Conservation (phyloP, 2,329 filamentous ascomycete genomes). For the Stemphylium beticola region DNA sequence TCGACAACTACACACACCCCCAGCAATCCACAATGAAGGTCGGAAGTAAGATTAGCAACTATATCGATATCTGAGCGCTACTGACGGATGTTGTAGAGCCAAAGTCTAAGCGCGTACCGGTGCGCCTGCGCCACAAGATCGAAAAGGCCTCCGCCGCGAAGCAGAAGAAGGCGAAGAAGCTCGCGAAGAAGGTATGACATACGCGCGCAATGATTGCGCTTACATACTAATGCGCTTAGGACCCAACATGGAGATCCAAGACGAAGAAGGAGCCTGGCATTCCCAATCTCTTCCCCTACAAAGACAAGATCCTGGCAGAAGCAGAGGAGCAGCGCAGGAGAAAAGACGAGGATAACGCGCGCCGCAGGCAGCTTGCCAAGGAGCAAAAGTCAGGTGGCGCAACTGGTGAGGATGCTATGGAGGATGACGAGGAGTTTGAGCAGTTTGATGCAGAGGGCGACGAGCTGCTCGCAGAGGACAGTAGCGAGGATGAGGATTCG, state of each 20-base stretch:
- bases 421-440: conserved; percentile 46
- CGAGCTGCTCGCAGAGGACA: conserved; percentile 54
- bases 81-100: conserved; percentile 67
- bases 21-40: conserved; percentile 47
- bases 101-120: conserved; percentile 88
- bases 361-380: conserved; percentile 71
- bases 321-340: conserved; percentile 85
- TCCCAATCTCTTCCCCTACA: conserved; percentile 96
- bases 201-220: not conserved
- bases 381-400: conserved; percentile 50
- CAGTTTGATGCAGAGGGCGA: conserved; percentile 60
- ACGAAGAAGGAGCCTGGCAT: conserved; percentile 98
- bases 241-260: conserved; percentile 94
- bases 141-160: conserved; percentile 90
- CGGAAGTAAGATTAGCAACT: conserved; percentile 44
- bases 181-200: conserved; percentile 74
- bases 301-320: conserved; percentile 91
- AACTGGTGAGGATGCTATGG: conserved; percentile 44
- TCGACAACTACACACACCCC: conserved; percentile 18
- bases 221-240: conserved; percentile 57
- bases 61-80: not conserved
- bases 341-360: conserved; percentile 77
- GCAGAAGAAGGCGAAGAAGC: conserved; percentile 86
- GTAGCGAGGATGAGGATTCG: conserved; percentile 63
- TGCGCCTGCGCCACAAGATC: conserved; percentile 93